phyloP scores from a whole-genome alignment of 2,329 filamentous ascomycete genomes.

The Aureobasidium leucospermi region DNA sequence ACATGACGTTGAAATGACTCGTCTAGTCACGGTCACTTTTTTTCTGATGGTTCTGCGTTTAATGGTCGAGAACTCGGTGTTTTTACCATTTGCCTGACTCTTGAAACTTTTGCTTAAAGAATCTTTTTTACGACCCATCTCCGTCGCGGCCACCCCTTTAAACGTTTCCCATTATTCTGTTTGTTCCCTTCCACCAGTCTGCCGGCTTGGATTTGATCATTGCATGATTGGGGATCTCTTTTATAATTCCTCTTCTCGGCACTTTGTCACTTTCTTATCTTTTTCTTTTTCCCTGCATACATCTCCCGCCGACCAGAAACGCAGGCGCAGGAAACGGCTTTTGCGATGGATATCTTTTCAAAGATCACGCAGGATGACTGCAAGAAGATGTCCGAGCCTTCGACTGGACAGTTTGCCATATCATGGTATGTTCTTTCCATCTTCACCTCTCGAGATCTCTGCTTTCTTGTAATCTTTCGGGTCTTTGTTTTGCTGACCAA shows the following conservation, averaged over 20 bases:
- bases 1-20: constrained; percentile 8
- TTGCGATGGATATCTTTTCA: background rate
- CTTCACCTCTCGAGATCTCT: background rate
- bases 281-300: background rate
- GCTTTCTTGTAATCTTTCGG: background rate
- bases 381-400: constrained; percentile 16
- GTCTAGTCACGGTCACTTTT: background rate
- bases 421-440: constrained; percentile 15
- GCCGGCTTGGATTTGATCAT: background rate
- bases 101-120: background rate
- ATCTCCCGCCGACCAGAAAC: background rate
- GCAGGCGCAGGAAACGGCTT: background rate
- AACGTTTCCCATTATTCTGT: background rate
- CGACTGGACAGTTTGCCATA: constrained; percentile 17
- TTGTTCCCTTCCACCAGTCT: background rate
- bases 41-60: background rate
- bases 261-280: background rate
- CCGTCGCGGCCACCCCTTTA: background rate
- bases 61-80: background rate
- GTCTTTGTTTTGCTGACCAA: constrained; percentile 12
- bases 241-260: background rate
- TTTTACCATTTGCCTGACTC: background rate
- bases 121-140: background rate
- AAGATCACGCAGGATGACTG: constrained; percentile 13
- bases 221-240: background rate